These are phyloP conservation scores for Ceriops decandra DNA, from an alignment of 345 rosid species.

Conservation along the genomic window DNA sequence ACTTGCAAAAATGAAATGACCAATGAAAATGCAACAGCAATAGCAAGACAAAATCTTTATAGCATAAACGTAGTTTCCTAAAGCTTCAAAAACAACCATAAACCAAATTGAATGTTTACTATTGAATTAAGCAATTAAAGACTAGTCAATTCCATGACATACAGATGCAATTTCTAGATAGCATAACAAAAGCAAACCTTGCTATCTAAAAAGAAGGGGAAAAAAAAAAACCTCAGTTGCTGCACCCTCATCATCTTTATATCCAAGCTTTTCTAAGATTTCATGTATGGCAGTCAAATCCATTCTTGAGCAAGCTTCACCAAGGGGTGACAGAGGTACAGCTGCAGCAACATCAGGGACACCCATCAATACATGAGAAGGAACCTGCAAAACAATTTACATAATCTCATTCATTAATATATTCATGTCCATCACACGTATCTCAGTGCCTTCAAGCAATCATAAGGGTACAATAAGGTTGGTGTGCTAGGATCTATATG, in stretches of 20 bases:
- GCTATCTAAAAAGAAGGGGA: not conserved
- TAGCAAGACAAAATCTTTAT: too few species aligned
- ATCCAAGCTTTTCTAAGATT: slow-evolving; percentile 70
- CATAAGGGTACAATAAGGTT: not conserved
- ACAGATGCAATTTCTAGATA: too few species aligned
- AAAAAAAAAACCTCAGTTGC: slow-evolving; percentile 60
- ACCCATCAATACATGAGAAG: slow-evolving; percentile 75
- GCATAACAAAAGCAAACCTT: too few species aligned
- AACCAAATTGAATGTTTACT: too few species aligned
- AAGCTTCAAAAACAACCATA: too few species aligned
- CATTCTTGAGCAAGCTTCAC: slow-evolving; percentile 73
- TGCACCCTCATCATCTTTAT: slow-evolving; percentile 80
- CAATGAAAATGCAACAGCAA: too few species aligned
- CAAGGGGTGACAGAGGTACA: slow-evolving; percentile 66
- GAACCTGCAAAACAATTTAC: slow-evolving; percentile 42
- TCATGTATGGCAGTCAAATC: slow-evolving; percentile 81
- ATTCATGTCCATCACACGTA: not conserved
- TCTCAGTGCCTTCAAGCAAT: not conserved
- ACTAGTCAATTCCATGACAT: too few species aligned
- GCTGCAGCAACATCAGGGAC: slow-evolving; percentile 52
- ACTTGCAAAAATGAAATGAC: too few species aligned
- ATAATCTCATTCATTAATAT: slow-evolving; percentile 6
- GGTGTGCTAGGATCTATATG: slow-evolving; percentile 3
- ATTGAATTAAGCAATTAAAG: too few species aligned
- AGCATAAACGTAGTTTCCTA: too few species aligned